Evolutionary conservation across 345 rosid species (phyloP), one percentile per base, ranked within the genome.

Genomic region (Aegle marmelos): DNA sequence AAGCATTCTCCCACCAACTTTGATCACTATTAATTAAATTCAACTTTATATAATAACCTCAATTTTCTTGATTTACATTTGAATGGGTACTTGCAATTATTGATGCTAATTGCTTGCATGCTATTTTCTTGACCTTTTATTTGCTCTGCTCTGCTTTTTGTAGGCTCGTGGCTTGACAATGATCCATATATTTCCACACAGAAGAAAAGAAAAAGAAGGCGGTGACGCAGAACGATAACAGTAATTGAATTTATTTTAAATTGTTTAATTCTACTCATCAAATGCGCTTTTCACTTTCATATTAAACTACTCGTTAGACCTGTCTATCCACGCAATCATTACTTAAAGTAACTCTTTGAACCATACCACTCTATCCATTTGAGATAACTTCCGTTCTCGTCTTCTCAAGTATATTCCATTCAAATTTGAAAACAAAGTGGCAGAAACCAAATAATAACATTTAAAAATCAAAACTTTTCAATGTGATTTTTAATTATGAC

Each of bases 1-100:
- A 65, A 74, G 78, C 80, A 75, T 41, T 41, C 34, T 30, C n/a
- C 37, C 48, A 72, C 79, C 59, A 54, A 50, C 81, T 83, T 79
- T 71, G 58, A 73, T 77, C 69, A 67, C 70, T 57, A 71, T 61
- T 62, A 53, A 75, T 16, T 2, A 34, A 16, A 7, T 14, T 48
- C 37, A 39, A 74, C 74, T 73, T 83, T 63, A 27, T 28, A 16
- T 61, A 5, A 50, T 63, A 34, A 31, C 45, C 48, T 56, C 60
- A 24, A 48, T 57, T 4, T 65, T 31, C 14, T 48, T 16, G 70
- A 67, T 74, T 74, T 48, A 24, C 27, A 11, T 1, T 53, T 21
- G 22, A 34, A 34, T 9, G 72, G 62, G 62, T 80, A 19, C 59
- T 5, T 79, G 75, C 76, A 68, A 68, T 77, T 69, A 77, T 70